These are phyloP conservation scores for Colletotrichum nymphaeae DNA, from an alignment of 2,329 filamentous ascomycete species.

Conservation along the genomic window DNA sequence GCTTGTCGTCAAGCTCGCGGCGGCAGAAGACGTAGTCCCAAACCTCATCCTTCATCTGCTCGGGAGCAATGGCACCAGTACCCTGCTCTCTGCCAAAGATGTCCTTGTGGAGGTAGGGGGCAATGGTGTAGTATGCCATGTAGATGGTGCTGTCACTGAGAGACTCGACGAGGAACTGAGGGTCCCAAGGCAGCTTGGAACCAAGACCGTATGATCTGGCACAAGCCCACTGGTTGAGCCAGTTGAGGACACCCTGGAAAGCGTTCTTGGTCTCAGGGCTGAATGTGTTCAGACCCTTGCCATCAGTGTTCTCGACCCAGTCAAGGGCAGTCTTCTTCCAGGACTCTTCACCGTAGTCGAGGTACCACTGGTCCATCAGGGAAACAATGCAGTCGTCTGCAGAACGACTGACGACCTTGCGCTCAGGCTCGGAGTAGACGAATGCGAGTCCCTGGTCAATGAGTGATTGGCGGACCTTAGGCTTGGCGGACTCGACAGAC, in stretches of 20 bases:
- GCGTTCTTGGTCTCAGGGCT: conserved; percentile 80
- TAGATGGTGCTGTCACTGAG: conserved; percentile 94
- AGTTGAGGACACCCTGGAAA: conserved; percentile 88
- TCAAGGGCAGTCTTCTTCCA: conserved; percentile 84
- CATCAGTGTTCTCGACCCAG: conserved; percentile 75
- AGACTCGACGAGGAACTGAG: conserved; percentile 89
- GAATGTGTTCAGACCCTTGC: conserved; percentile 82
- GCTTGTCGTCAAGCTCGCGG: conserved; percentile 74
- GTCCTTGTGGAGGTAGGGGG: conserved; percentile 79
- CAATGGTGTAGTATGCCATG: conserved; percentile 81
- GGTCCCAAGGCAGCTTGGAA: conserved; percentile 94
- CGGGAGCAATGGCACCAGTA: conserved; percentile 74
- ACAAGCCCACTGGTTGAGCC: conserved; percentile 97
- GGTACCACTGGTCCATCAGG: conserved; percentile 96
- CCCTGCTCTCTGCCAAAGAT: conserved; percentile 84
- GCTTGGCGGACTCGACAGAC: conserved; percentile 87
- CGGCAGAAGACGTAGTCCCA: conserved; percentile 97
- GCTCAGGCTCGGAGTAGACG: conserved; percentile 92
- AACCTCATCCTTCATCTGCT: conserved; percentile 93
- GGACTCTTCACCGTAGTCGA: conserved; percentile 92
- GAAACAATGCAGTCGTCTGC: conserved; percentile 94
- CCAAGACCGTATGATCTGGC: conserved; percentile 92
- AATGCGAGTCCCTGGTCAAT: conserved; percentile 85
- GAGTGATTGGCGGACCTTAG: conserved; percentile 82
- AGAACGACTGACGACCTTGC: conserved; percentile 87